Evolutionary conservation across 2,329 filamentous ascomycete genomes (phyloP), one percentile per base, ranked within the genome.

Genomic region (Aspergillus neotritici): DNA sequence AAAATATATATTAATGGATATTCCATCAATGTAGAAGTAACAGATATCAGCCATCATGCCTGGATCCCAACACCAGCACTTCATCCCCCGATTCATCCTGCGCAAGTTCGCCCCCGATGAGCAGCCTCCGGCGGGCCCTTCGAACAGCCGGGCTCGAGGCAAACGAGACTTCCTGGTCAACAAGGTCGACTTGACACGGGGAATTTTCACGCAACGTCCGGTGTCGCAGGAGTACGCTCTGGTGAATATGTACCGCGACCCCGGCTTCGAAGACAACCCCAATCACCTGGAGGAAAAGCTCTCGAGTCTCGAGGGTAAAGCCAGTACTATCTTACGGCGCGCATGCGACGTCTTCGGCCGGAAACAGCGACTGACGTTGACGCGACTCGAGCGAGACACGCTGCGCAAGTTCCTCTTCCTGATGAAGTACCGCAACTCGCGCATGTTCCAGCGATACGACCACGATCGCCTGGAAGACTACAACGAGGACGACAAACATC

Each of bases 331-430:
- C 4, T 34, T 64, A n/a, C 50, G 54, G 28, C 53, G 57, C 28
- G 43, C 46, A 2, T 48, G 51, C 2, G 49, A 60, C 6, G 31
- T n/a, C 21, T 46, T 46, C 13, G 30, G 29, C 10, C 13, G 16
- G 6, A 28, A 43, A 2, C 5, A 37, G 4, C 48, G 37, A 1
- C 40, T 73, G 2, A 50, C 46, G 29, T 44, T 71, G 0, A 58
- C 51, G 1, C 58, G 68, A 4, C 28, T 37, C 1, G 60, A 71
- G 14, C 52, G 57, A 34, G 58, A 74, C 46, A 39, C 60, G 1
- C 30, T 74, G 8, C 66, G 71, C 35, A 73, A 72, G 41, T 73
- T 73, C 38, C 55, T 72, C 3, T 74, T 73, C 47, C 50, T 75
- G 3, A 62, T 74, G 52, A 70, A 70, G 44, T 74, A 73, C 37